Conservation (phyloP, 208 protist genomes). For the Borovskyia barvae region DNA sequence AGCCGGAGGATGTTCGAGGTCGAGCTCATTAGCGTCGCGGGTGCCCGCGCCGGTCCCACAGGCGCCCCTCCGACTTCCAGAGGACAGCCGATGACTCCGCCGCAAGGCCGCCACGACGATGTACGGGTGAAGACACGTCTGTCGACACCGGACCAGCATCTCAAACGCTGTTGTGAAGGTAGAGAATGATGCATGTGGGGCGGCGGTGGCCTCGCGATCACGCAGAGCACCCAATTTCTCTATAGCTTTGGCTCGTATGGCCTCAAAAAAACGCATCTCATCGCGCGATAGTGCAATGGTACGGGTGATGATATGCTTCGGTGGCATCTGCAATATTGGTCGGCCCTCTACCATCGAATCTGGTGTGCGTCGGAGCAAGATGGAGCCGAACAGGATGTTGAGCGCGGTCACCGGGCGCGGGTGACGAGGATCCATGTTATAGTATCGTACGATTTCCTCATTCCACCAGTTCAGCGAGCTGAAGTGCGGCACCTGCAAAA, state of each 20-base stretch:
- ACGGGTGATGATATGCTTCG: slow-evolving; percentile 28
- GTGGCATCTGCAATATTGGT: slow-evolving; percentile 48
- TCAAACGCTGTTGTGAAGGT: slow-evolving; percentile 75
- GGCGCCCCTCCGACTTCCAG: not conserved
- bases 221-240: slow-evolving; percentile 39
- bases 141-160: slow-evolving; percentile 84
- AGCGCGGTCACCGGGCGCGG: slow-evolving; percentile 52
- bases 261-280: slow-evolving; percentile 49
- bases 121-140: slow-evolving; percentile 82
- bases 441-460: slow-evolving; percentile 51
- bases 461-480: slow-evolving; percentile 65
- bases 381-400: slow-evolving; percentile 42
- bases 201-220: slow-evolving; percentile 4
- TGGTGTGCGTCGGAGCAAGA: slow-evolving; percentile 65
- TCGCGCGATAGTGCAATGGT: slow-evolving; percentile 34
- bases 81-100: slow-evolving; percentile 16
- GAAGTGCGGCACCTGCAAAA: slow-evolving; percentile 71
- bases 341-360: slow-evolving; percentile 40
- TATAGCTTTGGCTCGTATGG: slow-evolving; percentile 43
- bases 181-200: slow-evolving; percentile 20
- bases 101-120: slow-evolving; percentile 70
- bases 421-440: slow-evolving; percentile 39
- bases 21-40: not conserved
- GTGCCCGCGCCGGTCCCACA: not conserved
- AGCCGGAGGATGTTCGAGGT: not conserved